These are phyloP conservation scores for Articulospora tetracladia DNA, from an alignment of 495 filamentous ascomycete genomes.

Conservation along the genomic window DNA sequence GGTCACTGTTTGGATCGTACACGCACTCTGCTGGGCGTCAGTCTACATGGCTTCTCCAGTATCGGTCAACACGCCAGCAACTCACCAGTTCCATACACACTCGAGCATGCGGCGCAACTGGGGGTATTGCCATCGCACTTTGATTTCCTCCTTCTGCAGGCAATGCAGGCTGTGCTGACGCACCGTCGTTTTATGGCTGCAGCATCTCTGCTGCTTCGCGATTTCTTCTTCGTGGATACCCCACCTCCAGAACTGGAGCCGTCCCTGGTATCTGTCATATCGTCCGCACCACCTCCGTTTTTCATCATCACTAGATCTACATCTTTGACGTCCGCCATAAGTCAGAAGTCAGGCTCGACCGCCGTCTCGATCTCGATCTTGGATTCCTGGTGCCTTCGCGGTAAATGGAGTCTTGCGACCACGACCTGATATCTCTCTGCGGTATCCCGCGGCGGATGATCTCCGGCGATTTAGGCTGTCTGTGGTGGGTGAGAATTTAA, in stretches of 20 bases:
- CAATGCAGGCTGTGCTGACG: constrained; percentile 90
- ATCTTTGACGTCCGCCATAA: constrained; percentile 10
- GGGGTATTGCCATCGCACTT: constrained; percentile 95
- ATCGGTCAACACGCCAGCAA: not conserved
- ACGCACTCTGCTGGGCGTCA: constrained; percentile 54
- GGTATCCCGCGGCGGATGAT: not conserved
- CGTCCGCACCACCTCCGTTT: constrained; percentile 1
- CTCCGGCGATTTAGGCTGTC: not conserved
- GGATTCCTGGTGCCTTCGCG: not conserved
- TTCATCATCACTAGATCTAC: not conserved
- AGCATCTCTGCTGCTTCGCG: constrained; percentile 42
- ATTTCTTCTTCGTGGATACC: constrained; percentile 41
- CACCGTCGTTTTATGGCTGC: constrained; percentile 73
- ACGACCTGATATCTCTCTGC: no score
- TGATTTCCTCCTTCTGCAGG: constrained; percentile 84
- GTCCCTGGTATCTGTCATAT: not conserved
- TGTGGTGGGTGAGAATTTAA: not conserved
- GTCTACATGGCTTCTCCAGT: not conserved
- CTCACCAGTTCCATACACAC: constrained; percentile 79
- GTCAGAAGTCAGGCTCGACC: not conserved
- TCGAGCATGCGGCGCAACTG: constrained; percentile 89
- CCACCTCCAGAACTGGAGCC: not conserved
- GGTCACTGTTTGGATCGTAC: constrained; percentile 95
- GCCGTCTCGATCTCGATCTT: not conserved
- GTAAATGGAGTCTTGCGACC: not conserved